Evolutionary conservation across 2,329 filamentous ascomycete genomes (phyloP), one percentile per base, ranked within the genome.

Genomic region (Penicillium sp.): DNA sequence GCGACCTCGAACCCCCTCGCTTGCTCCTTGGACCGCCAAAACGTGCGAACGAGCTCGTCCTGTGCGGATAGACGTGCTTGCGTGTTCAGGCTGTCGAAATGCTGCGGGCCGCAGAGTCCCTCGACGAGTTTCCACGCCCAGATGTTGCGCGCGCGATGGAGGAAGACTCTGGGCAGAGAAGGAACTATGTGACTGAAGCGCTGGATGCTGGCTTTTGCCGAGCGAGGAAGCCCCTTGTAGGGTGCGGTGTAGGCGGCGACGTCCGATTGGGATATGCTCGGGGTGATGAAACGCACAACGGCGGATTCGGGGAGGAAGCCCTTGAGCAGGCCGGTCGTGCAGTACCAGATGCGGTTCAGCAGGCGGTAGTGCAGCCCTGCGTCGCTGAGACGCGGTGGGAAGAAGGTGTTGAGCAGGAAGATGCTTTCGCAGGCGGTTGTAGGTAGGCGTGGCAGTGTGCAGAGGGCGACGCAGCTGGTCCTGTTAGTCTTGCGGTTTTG

Each of bases 371-470:
- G 56, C 5, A 58, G 26, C 17, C n/a, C 30, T 7, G 30, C n/a
- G 26, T 58, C 56, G 31, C 29, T 30, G 31, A 58, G 21, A 7
- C 56, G 56, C 3, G 56, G 56, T 13, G 56, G 56, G n/a, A 58
- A 58, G 56, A 58, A 58, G 35, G 47, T 45, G 47, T 51, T 58
- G 2, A 58, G 35, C 7, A 58, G 56, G 47, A 58, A 50, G 47
- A 58, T 21, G 35, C 35, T 45, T 2, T 50, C 35, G 21, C 47
- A 38, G 5, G 47, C 5, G 9, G 8, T 9, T 3, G 46, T 19
- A 13, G 46, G 47, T 9, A 58, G 56, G 11, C 15, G 56, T 0
- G 56, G 56, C 21, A 58, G 19, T 0, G 56, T 51, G 13, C 56
- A 58, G 5, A 58, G 46, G 8, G 56, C 56, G 35, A 58, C 35